These are phyloP conservation scores for Mortierella sp. DNA, from an alignment of 371 early-diverging fungal genomes.

Conservation along the genomic window DNA sequence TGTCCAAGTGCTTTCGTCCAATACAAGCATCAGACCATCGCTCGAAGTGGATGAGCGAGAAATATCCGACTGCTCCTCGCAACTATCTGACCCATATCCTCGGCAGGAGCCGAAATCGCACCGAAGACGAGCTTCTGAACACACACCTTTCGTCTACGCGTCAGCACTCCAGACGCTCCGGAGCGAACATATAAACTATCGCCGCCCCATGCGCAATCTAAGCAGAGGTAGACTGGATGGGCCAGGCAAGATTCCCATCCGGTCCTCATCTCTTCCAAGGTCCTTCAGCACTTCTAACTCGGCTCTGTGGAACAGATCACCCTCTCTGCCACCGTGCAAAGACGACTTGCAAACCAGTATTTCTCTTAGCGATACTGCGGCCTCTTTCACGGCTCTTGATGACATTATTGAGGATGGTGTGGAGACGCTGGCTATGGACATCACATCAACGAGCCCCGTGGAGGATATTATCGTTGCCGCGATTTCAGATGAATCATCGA, in stretches of 20 bases:
- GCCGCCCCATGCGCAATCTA: conserved; percentile 2
- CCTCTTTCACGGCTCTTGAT: no score
- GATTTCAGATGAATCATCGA: no score
- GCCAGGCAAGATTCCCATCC: conserved; percentile 10
- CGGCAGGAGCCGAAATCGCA: not conserved
- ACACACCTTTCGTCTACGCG: not conserved
- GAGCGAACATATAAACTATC: not conserved
- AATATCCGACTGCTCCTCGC: not conserved
- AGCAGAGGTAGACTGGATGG: not conserved
- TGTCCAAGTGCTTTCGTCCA: no score
- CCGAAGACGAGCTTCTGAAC: not conserved
- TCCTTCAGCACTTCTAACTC: conserved; percentile 4
- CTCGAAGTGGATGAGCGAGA: no score
- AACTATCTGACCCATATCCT: not conserved
- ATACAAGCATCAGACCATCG: no score
- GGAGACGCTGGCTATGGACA: no score
- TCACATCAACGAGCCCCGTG: no score
- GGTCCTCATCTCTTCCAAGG: conserved; percentile 21
- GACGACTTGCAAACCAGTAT: no score
- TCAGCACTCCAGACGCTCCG: not conserved
- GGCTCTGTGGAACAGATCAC: not conserved
- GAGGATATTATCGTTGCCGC: no score
- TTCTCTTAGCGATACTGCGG: no score
- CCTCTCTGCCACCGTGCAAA: no score
- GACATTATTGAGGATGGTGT: no score